Conservation (phyloP, 306 rosid genomes). For the Ochetophila trinervis region DNA sequence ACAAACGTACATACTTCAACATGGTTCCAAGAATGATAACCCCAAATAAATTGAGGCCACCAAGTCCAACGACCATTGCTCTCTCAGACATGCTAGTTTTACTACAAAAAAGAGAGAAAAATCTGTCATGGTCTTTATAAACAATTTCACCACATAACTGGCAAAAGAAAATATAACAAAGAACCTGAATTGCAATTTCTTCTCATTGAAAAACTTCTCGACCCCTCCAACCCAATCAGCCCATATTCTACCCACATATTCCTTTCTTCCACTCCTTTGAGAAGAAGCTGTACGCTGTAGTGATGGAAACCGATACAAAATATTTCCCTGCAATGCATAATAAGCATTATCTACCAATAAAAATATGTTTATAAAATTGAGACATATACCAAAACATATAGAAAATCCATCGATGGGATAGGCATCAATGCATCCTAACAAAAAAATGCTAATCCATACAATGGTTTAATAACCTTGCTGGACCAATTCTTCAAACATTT, state of each 20-base stretch:
- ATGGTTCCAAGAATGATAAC: conserved; percentile 89
- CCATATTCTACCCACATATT: conserved; percentile 96
- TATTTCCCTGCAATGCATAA: conserved; percentile 91
- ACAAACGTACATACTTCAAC: conserved; percentile 82
- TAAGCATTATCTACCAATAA: conserved; percentile 22
- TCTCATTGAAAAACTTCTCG: conserved; percentile 78
- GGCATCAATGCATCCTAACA: conserved; percentile 5
- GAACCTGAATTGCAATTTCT: conserved; percentile 86
- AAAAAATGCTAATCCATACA: conserved; percentile 11
- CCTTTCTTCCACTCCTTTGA: conserved; percentile 69
- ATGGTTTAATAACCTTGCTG: conserved; percentile 17
- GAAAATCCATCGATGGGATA: neutral
- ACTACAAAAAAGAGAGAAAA: conserved; percentile 41
- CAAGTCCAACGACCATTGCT: conserved; percentile 83
- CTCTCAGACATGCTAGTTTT: conserved; percentile 68
- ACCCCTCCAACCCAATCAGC: conserved; percentile 82
- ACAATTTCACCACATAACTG: conserved; percentile 16
- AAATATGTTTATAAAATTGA: neutral
- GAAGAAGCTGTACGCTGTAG: conserved; percentile 89
- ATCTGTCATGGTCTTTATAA: conserved; percentile 13
- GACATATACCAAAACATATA: neutral
- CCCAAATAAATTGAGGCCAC: conserved; percentile 95
- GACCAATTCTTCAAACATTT: conserved; percentile 13
- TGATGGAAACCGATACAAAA: conserved; percentile 88
- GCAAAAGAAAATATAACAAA: conserved; percentile 6